Conservation (phyloP, 176 grass and related monocot species). For the Guadua angustifolia region DNA sequence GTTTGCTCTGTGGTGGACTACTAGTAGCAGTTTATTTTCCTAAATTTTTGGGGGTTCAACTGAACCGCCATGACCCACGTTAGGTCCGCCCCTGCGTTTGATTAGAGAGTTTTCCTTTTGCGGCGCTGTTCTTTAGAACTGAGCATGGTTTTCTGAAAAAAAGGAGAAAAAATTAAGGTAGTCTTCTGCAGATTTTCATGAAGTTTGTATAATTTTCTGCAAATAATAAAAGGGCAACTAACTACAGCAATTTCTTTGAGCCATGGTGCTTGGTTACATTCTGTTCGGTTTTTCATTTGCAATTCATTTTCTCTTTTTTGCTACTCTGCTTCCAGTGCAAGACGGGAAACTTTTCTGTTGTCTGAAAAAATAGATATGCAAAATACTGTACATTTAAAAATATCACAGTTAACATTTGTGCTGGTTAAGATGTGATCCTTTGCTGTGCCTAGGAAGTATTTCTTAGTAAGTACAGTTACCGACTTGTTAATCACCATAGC, state of each 20-base stretch:
- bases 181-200: not conserved
- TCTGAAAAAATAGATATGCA: not conserved
- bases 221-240: not conserved
- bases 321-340: constrained; percentile 2
- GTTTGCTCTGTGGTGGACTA: too few relatives aligned
- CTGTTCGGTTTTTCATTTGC: not conserved
- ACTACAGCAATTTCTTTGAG: not conserved
- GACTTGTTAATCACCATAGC: not conserved
- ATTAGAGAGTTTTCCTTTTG: not conserved
- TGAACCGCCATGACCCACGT: too few relatives aligned
- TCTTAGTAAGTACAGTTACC: not conserved
- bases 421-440: not conserved
- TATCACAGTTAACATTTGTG: not conserved
- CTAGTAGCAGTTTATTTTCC: too few relatives aligned
- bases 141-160: not conserved
- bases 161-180: not conserved
- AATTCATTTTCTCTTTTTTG: not conserved
- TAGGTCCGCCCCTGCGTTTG: not conserved
- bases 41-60: too few relatives aligned
- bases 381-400: not conserved
- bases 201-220: not conserved
- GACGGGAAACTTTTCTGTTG: not conserved
- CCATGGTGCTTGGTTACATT: not conserved
- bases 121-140: not conserved
- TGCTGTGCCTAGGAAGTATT: not conserved